These are phyloP conservation scores for Amanita molliuscula DNA, from an alignment of 768 basidiomycete species.

Conservation along the genomic window DNA sequence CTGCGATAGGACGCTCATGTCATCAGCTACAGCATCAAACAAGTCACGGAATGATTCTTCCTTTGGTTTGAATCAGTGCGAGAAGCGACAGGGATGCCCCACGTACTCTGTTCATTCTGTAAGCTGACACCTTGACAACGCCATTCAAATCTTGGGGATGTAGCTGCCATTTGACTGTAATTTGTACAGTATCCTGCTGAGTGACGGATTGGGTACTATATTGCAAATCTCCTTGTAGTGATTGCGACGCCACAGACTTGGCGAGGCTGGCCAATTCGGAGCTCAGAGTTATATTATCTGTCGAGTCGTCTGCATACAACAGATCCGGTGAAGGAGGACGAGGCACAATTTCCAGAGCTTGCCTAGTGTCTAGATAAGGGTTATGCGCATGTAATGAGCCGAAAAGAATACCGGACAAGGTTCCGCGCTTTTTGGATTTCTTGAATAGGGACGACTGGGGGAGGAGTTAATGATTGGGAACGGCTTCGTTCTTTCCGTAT, in stretches of 20 bases:
- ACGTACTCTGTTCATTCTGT: conserved; percentile 50
- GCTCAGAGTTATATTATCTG: conserved; percentile 40
- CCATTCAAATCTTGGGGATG: conserved; percentile 45
- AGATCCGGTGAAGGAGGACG: conserved; percentile 39
- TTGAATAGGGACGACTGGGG: conserved; percentile 46
- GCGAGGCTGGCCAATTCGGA: conserved; percentile 57
- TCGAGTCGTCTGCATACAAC: conserved; percentile 30
- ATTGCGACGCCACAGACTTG: conserved; percentile 15
- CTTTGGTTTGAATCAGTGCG: conserved; percentile 22
- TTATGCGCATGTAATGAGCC: not conserved
- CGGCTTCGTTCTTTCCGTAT: conserved; percentile 47
- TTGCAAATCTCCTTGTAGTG: conserved; percentile 12
- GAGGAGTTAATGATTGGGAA: conserved; percentile 69
- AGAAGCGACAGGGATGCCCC: not conserved
- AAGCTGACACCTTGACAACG: conserved; percentile 32
- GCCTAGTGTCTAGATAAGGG: conserved; percentile 20
- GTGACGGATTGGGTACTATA: conserved; percentile 21
- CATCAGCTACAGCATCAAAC: conserved; percentile 58
- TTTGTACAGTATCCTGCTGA: conserved; percentile 28
- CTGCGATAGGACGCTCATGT: conserved; percentile 36
- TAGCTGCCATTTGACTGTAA: conserved; percentile 54
- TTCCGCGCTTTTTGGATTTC: conserved; percentile 47
- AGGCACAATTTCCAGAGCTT: conserved; percentile 30
- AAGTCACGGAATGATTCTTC: conserved; percentile 53
- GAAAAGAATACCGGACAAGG: conserved; percentile 41